Evolutionary conservation across 192 early-diverging fungal species (phyloP), one percentile per base, ranked within the genome.

Genomic region (Coemansia sp.): DNA sequence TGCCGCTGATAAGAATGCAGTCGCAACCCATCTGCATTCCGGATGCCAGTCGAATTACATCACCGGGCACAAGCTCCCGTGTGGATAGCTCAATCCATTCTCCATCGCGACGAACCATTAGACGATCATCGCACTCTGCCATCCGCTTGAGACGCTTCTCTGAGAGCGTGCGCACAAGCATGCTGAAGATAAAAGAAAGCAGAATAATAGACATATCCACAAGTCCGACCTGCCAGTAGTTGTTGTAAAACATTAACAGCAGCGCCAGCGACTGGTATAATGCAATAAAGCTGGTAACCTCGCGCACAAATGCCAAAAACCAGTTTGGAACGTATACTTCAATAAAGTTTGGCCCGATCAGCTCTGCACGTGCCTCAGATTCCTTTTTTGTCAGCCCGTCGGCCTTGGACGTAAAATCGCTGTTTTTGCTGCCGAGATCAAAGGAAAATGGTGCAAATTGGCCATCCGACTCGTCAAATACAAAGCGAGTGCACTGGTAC

Each of bases 401-500:
- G 8, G 79, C 63, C 67, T 76, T 73, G 19, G 61, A 63, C 19
- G 72, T 72, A 23, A 83, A 54, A 42, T 75, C 75, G 46, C 69
- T 51, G 67, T 85, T 78, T 42, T 76, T 86, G 32, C 65, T 65
- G 32, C 89, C 89, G 21, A 91, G 71, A 20, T 81, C 59, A 61
- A 86, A 88, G 25, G 66, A 58, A 67, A 78, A 86, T 21, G 87
- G 88, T 52, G 80, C 78, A 77, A 90, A 92, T 23, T 69, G 67
- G 29, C 72, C 63, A n/a, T 67, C 57, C 24, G 77, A 65, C 2
- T 79, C 73, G 67, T 88, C 79, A 68, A 84, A 90, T 9, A 92
- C 86, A 74, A 86, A 92, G 46, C 91, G 87, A 22, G 88, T 86
- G 74, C 88, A 92, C 70, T 92, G 87, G 65, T 84, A 88, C 19